These are phyloP conservation scores for Rhinocladiella mackenziei DNA, from an alignment of 2,329 filamentous ascomycete species.

Conservation along the genomic window DNA sequence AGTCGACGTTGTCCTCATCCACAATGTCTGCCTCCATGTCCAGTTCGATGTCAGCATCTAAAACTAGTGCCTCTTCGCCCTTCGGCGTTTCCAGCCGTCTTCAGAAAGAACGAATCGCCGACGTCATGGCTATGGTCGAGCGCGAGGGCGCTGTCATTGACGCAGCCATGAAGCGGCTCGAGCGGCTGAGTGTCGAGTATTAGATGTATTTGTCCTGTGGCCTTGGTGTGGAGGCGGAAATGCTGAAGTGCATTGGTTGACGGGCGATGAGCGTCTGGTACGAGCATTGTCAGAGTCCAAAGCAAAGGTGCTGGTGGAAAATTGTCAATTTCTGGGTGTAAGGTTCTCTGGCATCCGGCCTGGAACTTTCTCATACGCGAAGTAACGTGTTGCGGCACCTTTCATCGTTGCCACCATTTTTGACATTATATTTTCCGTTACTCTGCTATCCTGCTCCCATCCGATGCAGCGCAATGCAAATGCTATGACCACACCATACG, in stretches of 20 bases:
- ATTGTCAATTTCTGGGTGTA: no score
- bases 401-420: no score
- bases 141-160: constrained; percentile 39
- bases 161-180: constrained; percentile 25
- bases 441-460: no score
- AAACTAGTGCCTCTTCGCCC: neutral
- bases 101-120: constrained; percentile 44
- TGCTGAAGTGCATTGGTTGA: neutral
- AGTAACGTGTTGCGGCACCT: no score
- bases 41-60: constrained; percentile 21
- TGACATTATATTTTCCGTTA: no score
- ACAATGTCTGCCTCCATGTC: constrained; percentile 30
- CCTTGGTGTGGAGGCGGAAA: neutral
- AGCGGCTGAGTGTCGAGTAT: constrained; percentile 25
- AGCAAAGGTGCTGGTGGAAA: no score
- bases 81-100: constrained; percentile 31
- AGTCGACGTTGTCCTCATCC: constrained; percentile 18
- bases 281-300: no score
- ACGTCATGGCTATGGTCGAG: constrained; percentile 50
- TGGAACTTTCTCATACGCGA: no score
- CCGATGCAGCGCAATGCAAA: no score
- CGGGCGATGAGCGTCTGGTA: no score
- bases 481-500: no score
- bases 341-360: no score
- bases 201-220: constrained; percentile 14